A percentile compares a stretch with the other conserved stretches of the same genome.
Evolutionary conservation across 495 filamentous ascomycete species (phyloP).

Genomic region (Podospora sp.): DNA sequence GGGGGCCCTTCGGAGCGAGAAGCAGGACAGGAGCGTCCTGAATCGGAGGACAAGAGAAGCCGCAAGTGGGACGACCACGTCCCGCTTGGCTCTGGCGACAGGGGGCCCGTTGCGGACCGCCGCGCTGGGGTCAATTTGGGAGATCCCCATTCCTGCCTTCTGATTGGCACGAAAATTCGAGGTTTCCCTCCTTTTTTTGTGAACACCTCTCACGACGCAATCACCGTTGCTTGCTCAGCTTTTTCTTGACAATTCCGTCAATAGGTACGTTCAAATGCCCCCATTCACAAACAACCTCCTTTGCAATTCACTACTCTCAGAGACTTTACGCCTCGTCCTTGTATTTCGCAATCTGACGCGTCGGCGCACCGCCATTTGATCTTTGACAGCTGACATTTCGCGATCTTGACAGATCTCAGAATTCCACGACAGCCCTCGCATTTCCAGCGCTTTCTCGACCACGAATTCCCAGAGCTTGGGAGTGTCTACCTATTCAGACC

Average conservation of each 20-base stretch:
- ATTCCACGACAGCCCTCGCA: neutral
- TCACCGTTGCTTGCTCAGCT: neutral
- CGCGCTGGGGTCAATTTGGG: constrained; percentile 21
- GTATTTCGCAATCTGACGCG: neutral
- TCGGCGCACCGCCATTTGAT: neutral
- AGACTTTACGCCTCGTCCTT: neutral
- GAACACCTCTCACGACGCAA: neutral
- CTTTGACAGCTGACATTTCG: constrained; percentile 26
- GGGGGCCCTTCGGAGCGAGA: neutral
- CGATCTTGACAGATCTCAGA: constrained; percentile 39
- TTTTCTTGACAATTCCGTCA: neutral
- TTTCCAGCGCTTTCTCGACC: neutral
- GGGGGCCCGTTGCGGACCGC: neutral
- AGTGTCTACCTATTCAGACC: neutral
- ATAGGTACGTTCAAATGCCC: constrained; percentile 5
- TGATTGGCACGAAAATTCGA: constrained; percentile 24
- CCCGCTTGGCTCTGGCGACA: constrained; percentile 20
- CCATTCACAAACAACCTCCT: neutral
- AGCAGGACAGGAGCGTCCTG: constrained; percentile 19
- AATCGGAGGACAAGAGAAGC: constrained; percentile 3
- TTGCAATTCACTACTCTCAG: no score
- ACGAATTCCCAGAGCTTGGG: neutral
- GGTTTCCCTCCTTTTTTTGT: constrained; percentile 10
- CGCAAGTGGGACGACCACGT: constrained; percentile 3
- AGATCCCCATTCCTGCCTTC: constrained; percentile 24